Conservation (phyloP, 2,329 filamentous ascomycete species). For the Madurella fahalii region DNA sequence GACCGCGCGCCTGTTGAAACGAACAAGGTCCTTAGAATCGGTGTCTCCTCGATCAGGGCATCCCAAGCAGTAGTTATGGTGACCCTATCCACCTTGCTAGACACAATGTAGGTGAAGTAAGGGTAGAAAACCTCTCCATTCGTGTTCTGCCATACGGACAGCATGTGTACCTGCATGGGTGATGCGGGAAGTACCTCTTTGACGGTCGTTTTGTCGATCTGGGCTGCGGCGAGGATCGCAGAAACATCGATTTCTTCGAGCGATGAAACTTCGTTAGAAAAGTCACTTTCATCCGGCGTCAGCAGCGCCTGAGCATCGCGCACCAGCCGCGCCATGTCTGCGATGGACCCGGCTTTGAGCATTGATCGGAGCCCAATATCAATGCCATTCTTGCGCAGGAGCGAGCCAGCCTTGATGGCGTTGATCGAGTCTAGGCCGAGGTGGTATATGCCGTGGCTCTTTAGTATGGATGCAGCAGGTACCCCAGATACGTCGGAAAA, state of each 20-base stretch:
- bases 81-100: conserved; percentile 34
- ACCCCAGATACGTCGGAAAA: conserved; percentile 59
- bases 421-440: conserved; percentile 89
- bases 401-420: conserved; percentile 74
- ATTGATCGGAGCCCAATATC: conserved; percentile 66
- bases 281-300: not conserved
- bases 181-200: conserved; percentile 63
- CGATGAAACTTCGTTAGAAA: not conserved
- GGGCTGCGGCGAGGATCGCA: conserved; percentile 36
- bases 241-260: conserved; percentile 34
- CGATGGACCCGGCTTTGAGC: conserved; percentile 60
- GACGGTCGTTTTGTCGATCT: conserved; percentile 43
- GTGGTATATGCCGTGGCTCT: conserved; percentile 68
- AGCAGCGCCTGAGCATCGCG: not conserved
- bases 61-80: conserved; percentile 59
- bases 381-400: conserved; percentile 62
- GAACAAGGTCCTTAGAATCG: conserved; percentile 68
- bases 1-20: conserved; percentile 43
- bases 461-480: conserved; percentile 53
- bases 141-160: conserved; percentile 70
- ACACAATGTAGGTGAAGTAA: conserved; percentile 60
- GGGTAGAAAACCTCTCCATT: conserved; percentile 67
- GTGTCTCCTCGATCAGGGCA: conserved; percentile 47
- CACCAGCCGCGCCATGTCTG: conserved; percentile 51
- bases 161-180: conserved; percentile 76